Percentiles rank a stretch among this genome's conserved stretches.
phyloP scores from a whole-genome alignment of 164 flowering plant species.

The Tetrastigma voinierianum region DNA sequence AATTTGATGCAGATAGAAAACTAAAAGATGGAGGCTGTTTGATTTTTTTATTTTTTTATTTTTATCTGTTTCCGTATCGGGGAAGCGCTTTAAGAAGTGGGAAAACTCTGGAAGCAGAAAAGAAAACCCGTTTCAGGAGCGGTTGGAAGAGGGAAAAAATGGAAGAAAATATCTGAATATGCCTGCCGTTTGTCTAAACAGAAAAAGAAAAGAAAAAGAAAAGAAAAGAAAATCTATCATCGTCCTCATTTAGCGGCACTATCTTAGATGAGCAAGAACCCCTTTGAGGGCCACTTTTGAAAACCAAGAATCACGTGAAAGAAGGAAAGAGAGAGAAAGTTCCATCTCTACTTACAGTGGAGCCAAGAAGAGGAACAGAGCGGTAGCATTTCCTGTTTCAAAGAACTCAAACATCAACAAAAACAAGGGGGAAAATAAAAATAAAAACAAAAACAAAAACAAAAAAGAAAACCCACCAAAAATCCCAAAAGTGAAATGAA shows the following conservation, averaged over 20 bases:
- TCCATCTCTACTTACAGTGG: constrained; percentile 39
- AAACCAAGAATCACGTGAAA: not conserved
- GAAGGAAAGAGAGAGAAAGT: not conserved
- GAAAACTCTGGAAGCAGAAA: not conserved
- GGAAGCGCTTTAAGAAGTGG: too few species aligned
- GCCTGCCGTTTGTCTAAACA: too few species aligned
- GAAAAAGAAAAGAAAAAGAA: too few species aligned
- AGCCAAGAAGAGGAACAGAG: constrained; percentile 65
- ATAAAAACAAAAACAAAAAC: not conserved
- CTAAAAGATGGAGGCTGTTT: too few species aligned
- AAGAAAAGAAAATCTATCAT: too few species aligned
- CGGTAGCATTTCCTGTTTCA: constrained; percentile 61
- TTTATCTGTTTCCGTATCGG: too few species aligned
- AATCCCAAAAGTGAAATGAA: constrained; percentile 66
- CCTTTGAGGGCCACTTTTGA: too few species aligned
- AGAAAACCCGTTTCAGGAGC: not conserved
- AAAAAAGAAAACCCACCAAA: constrained; percentile 43
- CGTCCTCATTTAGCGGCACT: too few species aligned
- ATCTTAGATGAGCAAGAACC: too few species aligned
- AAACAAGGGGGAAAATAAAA: not conserved
- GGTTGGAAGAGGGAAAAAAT: not conserved
- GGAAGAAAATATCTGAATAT: too few species aligned
- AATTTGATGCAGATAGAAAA: too few species aligned
- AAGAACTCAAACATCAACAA: constrained; percentile 2
- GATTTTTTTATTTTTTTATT: too few species aligned